phyloP scores from a whole-genome alignment of 2,329 filamentous ascomycete genomes.

The Fusarium sp. region DNA sequence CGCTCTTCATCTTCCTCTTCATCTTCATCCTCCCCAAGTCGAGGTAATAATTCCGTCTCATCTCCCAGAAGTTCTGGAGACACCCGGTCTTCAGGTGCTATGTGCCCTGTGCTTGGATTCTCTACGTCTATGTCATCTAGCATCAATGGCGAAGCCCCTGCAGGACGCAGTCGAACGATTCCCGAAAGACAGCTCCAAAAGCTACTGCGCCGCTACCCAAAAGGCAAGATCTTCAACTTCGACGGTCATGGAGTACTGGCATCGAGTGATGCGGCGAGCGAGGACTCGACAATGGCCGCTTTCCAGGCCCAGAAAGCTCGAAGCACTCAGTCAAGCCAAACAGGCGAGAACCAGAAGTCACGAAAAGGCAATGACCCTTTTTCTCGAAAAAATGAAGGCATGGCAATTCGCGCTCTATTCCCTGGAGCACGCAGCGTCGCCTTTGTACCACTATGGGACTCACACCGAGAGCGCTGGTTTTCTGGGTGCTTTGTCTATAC shows the following conservation, averaged over 20 bases:
- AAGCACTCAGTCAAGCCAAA: neutral
- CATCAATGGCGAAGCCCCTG: conserved; percentile 46
- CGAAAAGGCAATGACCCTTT: conserved; percentile 13
- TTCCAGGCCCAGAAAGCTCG: conserved; percentile 2
- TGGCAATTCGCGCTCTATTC: conserved; percentile 52
- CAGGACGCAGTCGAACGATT: neutral
- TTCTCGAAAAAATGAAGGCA: conserved; percentile 35
- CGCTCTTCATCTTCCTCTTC: conserved; percentile 23
- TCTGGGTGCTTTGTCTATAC: conserved; percentile 65
- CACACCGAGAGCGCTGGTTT: conserved; percentile 60
- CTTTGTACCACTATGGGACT: conserved; percentile 63
- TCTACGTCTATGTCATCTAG: conserved; percentile 53
- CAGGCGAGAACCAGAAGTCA: neutral
- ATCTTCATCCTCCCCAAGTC: conserved; percentile 16
- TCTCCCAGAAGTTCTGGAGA: conserved; percentile 39
- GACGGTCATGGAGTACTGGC: conserved; percentile 53
- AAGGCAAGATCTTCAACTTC: conserved; percentile 62
- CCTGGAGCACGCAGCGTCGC: conserved; percentile 60
- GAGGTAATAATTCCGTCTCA: neutral
- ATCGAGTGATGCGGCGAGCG: conserved; percentile 48
- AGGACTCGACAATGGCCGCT: conserved; percentile 30
- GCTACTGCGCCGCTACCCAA: conserved; percentile 54
- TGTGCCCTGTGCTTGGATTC: conserved; percentile 55
- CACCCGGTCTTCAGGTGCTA: conserved; percentile 29
- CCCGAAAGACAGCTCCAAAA: conserved; percentile 24